A percentile compares a stretch with the other conserved stretches of the same genome.
Evolutionary conservation across 352 stramenopile genomes (phyloP).

Genomic region (Blastocystis sp.): DNA sequence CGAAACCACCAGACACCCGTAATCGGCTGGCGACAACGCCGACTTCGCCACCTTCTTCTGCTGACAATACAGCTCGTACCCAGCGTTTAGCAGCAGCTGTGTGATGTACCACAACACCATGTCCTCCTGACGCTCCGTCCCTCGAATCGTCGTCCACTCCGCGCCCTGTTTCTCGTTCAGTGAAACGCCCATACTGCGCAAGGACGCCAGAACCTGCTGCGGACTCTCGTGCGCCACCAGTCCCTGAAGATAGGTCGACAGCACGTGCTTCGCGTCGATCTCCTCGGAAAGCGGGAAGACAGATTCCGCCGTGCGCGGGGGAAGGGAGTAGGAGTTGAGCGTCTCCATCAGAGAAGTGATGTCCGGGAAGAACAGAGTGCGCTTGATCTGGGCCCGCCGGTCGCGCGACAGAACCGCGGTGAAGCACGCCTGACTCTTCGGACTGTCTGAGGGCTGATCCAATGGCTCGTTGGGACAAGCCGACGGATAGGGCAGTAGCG

Average conservation of each 20-base stretch:
- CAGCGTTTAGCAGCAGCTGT: not conserved
- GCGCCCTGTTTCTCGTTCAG: slow-evolving; percentile 6
- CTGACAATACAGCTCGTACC: not conserved
- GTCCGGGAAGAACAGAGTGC: slow-evolving; percentile 12
- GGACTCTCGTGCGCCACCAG: not conserved
- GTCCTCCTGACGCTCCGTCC: not conserved
- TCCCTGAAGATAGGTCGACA: not conserved
- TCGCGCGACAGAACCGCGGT: not conserved
- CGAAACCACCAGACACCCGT: not conserved
- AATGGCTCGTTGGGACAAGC: not conserved
- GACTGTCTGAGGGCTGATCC: not conserved
- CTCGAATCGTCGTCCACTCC: not conserved
- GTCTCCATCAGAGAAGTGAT: not conserved
- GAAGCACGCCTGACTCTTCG: not conserved
- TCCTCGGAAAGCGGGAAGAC: not conserved
- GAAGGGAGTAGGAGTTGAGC: not conserved
- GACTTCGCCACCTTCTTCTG: not conserved
- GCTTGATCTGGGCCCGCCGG: not conserved
- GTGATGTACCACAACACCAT: slow-evolving; percentile 11
- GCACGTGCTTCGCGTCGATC: not conserved
- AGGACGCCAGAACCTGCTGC: not conserved
- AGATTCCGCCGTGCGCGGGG: not conserved
- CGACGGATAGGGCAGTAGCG: not conserved
- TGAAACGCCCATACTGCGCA: not conserved
- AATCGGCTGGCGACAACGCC: not conserved